Evolutionary conservation across 164 flowering plant genomes (phyloP), one percentile per base, ranked within the genome.

Genomic region (Magnolia sinica): DNA sequence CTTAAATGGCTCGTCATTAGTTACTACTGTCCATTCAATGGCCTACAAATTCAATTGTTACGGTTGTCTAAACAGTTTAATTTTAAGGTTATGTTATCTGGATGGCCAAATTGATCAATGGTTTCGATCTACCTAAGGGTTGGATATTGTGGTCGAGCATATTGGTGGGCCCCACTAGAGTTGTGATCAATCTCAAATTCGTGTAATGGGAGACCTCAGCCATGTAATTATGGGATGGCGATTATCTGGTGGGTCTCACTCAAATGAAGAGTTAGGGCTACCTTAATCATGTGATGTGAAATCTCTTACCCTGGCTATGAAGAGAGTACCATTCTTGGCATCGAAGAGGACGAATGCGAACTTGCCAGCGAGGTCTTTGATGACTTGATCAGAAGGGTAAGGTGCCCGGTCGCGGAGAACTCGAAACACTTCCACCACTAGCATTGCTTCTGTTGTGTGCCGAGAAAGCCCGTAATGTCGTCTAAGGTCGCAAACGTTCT

Each of bases 341-440:
- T 90, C 91, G 71, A 76, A 88, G 72, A 90, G 81, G 68, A 88
- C 24, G 73, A 90, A 90, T 7, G 91, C 84, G 31, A 87, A 89
- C 58, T 84, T 88, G 8, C 92, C 92, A 4, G 83, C 71, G 20
- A 89, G 81, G 64, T 86, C 88, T 70, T 71, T 86, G 19, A 89
- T 73, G 71, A 88, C 91, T 77, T 89, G 90, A 76, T 90, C 91
- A 31, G 88, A 71, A n/a, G 91, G 93, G 73, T 86, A 88, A 0
- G 90, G 90, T 20, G 84, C 92, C 14, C 91, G 77, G 55, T 90
- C 91, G 20, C 87, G 81, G n/a, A 88, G 27, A 67, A 78, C 83
- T 52, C 77, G 86, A 19, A 86, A 90, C 22, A 90, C 89, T 76
- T 88, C 90, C 10, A 90, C 66, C 22, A 87, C 78, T 14, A 88